phyloP scores from a whole-genome alignment of 225 moss, liverwort and hornwort species.

The Antitrichia curtipendula region DNA sequence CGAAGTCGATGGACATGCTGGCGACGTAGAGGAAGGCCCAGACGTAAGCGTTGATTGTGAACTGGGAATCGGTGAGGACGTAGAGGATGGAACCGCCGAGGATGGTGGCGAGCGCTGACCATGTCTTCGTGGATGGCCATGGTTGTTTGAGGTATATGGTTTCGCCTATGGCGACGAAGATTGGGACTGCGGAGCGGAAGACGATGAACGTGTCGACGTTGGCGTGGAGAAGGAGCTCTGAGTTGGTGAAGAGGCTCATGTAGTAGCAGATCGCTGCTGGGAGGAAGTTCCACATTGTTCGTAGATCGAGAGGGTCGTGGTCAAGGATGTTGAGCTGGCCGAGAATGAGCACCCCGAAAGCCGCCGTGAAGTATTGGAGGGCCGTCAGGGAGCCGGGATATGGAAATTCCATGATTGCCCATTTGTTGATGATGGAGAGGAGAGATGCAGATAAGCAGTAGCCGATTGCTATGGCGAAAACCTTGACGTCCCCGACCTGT shows the following conservation, averaged over 20 bases:
- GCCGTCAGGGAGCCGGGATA: slow-evolving; percentile 74
- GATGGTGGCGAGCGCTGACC: slow-evolving; percentile 55
- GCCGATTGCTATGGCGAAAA: slow-evolving; percentile 56
- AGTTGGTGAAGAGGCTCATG: slow-evolving; percentile 75
- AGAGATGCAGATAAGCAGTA: slow-evolving; percentile 75
- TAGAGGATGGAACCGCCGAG: slow-evolving; percentile 65
- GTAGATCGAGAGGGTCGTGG: slow-evolving; percentile 50
- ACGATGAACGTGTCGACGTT: slow-evolving; percentile 94
- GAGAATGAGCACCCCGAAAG: slow-evolving; percentile 45
- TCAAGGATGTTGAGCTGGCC: slow-evolving; percentile 39
- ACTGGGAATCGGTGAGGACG: slow-evolving; percentile 62
- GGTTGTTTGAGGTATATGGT: slow-evolving; percentile 66
- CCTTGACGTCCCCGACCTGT: slow-evolving; percentile 15
- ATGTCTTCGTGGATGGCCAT: slow-evolving; percentile 69
- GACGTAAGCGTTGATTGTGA: slow-evolving; percentile 51
- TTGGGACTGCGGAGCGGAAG: slow-evolving; percentile 72
- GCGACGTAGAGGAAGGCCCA: slow-evolving; percentile 77
- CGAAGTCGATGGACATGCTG: slow-evolving; percentile 82
- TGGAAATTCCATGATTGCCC: slow-evolving; percentile 81
- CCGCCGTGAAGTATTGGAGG: slow-evolving; percentile 63
- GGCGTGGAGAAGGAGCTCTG: slow-evolving; percentile 75
- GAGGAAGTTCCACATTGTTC: slow-evolving; percentile 68
- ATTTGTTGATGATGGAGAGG: slow-evolving; percentile 90
- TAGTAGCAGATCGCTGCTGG: slow-evolving; percentile 77
- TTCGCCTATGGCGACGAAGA: slow-evolving; percentile 79